Evolutionary conservation across 1,139 yeast species (phyloP).

Genomic region (Candida sanyaensis): DNA sequence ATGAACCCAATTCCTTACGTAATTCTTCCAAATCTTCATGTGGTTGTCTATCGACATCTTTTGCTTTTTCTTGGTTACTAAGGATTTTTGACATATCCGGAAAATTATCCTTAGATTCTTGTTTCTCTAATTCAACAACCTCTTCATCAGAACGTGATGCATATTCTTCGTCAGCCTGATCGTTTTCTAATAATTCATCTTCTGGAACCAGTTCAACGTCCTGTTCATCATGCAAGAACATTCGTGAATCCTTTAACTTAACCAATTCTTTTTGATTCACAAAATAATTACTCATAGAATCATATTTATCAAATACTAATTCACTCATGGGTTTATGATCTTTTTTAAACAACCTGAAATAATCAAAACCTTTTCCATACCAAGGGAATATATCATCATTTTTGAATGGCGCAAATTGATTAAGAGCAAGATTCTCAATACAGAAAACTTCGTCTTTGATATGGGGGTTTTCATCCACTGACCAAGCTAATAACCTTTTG

Average conservation of each 20-base stretch:
- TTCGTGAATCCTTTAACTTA: conserved; percentile 8
- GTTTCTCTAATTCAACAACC: background rate
- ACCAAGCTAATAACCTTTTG: conserved; percentile 42
- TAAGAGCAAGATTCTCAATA: conserved; percentile 2
- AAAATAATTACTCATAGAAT: conserved; percentile 10
- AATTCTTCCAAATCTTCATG: conserved; percentile 9
- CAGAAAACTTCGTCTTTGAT: conserved; percentile 19
- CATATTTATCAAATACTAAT: conserved; percentile 13
- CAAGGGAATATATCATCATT: conserved; percentile 39
- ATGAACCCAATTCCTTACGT: conserved; percentile 22
- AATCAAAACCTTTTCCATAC: conserved; percentile 28
- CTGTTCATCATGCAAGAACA: background rate
- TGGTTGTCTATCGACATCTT: background rate
- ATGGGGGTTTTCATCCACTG: conserved; percentile 36
- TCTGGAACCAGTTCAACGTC: background rate
- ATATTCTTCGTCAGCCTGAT: too few relatives aligned
- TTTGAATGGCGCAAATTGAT: conserved; percentile 26
- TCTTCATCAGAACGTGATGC: background rate
- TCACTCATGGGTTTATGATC: conserved; percentile 8
- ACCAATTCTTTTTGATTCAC: conserved; percentile 4
- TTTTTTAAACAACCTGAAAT: conserved; percentile 14
- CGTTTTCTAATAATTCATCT: background rate
- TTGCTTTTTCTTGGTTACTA: conserved; percentile 7
- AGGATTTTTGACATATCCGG: conserved; percentile 8
- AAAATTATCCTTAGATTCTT: background rate